Conservation (phyloP, 2,329 filamentous ascomycete species). For the Phyllosticta citriasiana region DNA sequence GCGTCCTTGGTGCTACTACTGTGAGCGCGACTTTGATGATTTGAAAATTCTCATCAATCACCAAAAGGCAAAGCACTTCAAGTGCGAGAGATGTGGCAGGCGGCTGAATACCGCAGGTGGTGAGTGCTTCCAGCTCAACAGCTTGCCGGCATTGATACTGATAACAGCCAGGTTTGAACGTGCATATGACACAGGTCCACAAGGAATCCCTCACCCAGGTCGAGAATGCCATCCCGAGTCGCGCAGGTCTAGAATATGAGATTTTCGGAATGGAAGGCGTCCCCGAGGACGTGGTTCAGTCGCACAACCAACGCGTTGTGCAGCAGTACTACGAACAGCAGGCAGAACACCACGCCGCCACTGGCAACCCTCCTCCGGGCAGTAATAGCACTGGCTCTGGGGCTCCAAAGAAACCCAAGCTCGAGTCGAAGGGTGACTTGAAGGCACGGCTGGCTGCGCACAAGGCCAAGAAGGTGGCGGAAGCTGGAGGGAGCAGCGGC, state of each 20-base stretch:
- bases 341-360: conserved; percentile 68
- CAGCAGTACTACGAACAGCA: conserved; percentile 78
- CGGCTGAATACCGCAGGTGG: conserved; percentile 90
- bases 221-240: conserved; percentile 83
- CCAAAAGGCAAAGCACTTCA: conserved; percentile 99
- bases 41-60: conserved; percentile 93
- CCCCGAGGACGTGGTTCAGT: conserved; percentile 70
- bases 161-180: conserved; percentile 61
- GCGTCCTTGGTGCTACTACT: conserved; percentile 97
- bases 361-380: conserved; percentile 67
- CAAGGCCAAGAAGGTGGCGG: conserved; percentile 56
- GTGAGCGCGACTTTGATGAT: conserved; percentile 97
- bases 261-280: conserved; percentile 99
- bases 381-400: conserved; percentile 36
- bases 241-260: conserved; percentile 78
- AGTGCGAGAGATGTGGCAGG: conserved; percentile 83
- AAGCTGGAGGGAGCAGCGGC: conserved; percentile 34
- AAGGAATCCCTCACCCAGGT: conserved; percentile 82
- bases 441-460: conserved; percentile 72
- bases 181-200: conserved; percentile 98
- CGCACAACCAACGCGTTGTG: conserved; percentile 79
- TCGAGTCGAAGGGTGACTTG: conserved; percentile 62
- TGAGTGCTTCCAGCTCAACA: conserved; percentile 34
- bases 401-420: conserved; percentile 52
- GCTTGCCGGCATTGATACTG: conserved; percentile 3